A percentile compares a stretch with the other conserved stretches of the same genome.
Evolutionary conservation across 2,329 filamentous ascomycete genomes (phyloP).

Genomic region (Fonsecaea nubica): DNA sequence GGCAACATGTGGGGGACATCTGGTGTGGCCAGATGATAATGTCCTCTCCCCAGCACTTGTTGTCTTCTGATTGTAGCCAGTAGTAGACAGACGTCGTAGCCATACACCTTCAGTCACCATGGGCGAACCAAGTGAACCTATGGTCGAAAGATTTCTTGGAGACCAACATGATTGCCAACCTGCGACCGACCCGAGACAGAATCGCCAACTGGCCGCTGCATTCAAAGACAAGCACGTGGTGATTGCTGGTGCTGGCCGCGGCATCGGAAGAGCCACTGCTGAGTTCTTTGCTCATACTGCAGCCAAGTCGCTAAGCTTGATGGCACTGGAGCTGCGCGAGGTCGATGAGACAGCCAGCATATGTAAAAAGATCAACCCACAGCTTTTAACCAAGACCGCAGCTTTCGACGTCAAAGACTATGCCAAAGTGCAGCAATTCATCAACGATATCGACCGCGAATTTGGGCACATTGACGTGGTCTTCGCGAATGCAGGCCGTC

Average conservation of each 20-base stretch:
- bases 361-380: constrained; percentile 31
- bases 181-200: constrained; percentile 31
- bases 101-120: background rate
- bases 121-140: constrained; percentile 18
- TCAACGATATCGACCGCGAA: constrained; percentile 47
- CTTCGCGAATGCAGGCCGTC: constrained; percentile 51
- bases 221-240: constrained; percentile 52
- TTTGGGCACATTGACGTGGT: constrained; percentile 55
- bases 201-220: constrained; percentile 28
- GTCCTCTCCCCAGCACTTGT: background rate
- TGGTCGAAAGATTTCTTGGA: constrained; percentile 32
- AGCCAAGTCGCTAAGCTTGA: constrained; percentile 31
- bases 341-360: constrained; percentile 33
- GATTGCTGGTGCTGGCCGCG: constrained; percentile 63
- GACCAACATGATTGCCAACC: constrained; percentile 34
- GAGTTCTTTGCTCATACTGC: constrained; percentile 52
- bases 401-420: constrained; percentile 49
- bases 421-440: constrained; percentile 45
- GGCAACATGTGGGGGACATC: constrained; percentile 11
- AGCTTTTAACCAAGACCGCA: constrained; percentile 26
- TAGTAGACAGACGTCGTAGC: background rate
- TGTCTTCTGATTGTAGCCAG: background rate
- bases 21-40: constrained; percentile 5
- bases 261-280: constrained; percentile 62
- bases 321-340: constrained; percentile 32